A percentile compares a stretch with the other conserved stretches of the same genome.
phyloP scores from a whole-genome alignment of 192 early-diverging fungal genomes.

The Phlyctochytrium bullatum region DNA sequence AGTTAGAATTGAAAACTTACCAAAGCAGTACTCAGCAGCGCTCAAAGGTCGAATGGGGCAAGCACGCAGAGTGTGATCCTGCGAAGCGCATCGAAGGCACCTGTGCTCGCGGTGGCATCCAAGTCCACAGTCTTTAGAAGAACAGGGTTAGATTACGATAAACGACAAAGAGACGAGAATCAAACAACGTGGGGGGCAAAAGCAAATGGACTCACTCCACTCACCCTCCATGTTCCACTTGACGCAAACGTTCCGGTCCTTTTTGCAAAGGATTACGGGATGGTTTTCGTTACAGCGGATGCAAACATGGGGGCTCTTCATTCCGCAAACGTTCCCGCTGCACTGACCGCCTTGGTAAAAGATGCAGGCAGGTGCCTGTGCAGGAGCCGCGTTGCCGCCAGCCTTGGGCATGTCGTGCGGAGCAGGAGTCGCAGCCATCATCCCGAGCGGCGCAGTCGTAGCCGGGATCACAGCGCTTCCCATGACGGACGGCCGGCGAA shows the following conservation, averaged over 20 bases:
- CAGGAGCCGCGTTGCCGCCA: not conserved
- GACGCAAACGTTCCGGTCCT: conserved; percentile 35
- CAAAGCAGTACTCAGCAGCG: conserved; percentile 32
- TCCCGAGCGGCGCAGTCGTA: not conserved
- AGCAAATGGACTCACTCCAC: too few relatives aligned
- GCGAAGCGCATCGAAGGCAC: conserved; percentile 31
- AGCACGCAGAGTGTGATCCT: conserved; percentile 25
- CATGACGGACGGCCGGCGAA: not conserved
- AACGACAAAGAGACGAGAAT: too few relatives aligned
- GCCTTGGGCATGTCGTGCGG: not conserved
- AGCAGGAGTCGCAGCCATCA: not conserved
- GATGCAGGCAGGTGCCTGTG: conserved; percentile 9
- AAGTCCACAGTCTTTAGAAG: conserved; percentile 22
- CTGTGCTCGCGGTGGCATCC: conserved; percentile 30
- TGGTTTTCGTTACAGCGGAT: conserved; percentile 21
- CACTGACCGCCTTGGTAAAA: conserved; percentile 26
- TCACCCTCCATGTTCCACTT: conserved; percentile 36
- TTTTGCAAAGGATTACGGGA: conserved; percentile 34
- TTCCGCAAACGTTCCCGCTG: conserved; percentile 9
- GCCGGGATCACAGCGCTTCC: not conserved
- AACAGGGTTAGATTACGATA: too few relatives aligned
- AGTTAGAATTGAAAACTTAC: conserved; percentile 2
- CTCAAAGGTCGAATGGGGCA: conserved; percentile 32
- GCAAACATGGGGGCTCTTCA: conserved; percentile 19
- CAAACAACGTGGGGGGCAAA: too few relatives aligned